Conservation (phyloP, 1,284 basidiomycete species). For the Fistulina hepatica region DNA sequence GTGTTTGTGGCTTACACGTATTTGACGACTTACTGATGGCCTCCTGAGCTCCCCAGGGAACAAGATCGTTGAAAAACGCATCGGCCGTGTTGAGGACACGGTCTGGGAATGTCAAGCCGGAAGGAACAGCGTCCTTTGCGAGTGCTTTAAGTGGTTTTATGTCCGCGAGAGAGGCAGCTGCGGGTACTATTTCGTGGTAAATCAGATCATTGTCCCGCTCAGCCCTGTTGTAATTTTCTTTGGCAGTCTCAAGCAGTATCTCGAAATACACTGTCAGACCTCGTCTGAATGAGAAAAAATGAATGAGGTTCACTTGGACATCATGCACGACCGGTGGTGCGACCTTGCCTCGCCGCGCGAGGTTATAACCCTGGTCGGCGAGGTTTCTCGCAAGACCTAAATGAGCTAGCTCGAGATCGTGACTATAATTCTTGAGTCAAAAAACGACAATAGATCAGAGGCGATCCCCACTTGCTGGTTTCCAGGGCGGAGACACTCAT, state of each 20-base stretch:
- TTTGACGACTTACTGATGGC: conserved; percentile 65
- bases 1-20: conserved; percentile 2
- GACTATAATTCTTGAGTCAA: too few species aligned
- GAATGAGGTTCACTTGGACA: conserved; percentile 45
- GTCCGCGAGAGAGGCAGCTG: conserved; percentile 54
- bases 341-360: conserved; percentile 55
- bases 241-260: conserved; percentile 58
- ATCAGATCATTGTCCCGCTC: conserved; percentile 93
- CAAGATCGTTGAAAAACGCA: conserved; percentile 67
- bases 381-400: conserved; percentile 81
- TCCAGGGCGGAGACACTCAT: conserved; percentile 90
- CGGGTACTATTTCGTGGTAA: conserved; percentile 83
- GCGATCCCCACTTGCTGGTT: conserved; percentile 59
- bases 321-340: conserved; percentile 61
- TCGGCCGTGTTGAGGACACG: conserved; percentile 36
- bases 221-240: conserved; percentile 62
- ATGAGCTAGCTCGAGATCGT: conserved; percentile 8
- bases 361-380: conserved; percentile 61
- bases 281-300: not conserved
- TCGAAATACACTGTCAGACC: conserved; percentile 19
- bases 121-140: conserved; percentile 52
- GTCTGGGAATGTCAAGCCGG: conserved; percentile 54
- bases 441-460: too few species aligned
- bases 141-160: conserved; percentile 65
- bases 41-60: conserved; percentile 82